Conservation (phyloP, 192 early-diverging fungal genomes). For the Entophlyctis helioformis region DNA sequence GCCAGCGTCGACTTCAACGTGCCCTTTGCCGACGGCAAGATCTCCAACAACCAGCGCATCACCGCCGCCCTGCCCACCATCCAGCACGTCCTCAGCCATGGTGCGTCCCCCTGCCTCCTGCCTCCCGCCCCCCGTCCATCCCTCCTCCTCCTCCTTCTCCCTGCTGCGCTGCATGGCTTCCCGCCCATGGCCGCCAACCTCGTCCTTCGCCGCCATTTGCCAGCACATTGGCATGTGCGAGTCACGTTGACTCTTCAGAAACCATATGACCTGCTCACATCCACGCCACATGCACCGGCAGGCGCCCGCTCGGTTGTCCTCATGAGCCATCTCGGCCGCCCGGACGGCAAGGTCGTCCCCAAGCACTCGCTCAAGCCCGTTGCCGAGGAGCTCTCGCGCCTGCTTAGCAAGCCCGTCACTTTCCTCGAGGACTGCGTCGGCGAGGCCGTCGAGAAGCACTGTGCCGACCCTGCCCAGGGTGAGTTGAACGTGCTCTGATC, state of each 20-base stretch:
- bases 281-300: constrained; percentile 8
- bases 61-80: constrained; percentile 89
- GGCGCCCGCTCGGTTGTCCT: constrained; percentile 81
- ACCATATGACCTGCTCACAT: background rate
- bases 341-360: constrained; percentile 73
- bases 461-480: constrained; percentile 45
- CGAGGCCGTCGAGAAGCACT: constrained; percentile 65
- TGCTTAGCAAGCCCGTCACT: constrained; percentile 70
- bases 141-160: background rate
- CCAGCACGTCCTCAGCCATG: constrained; percentile 76
- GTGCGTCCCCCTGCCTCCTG: no score
- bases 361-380: constrained; percentile 94
- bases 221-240: no score
- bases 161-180: constrained; percentile 1
- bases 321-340: constrained; percentile 95
- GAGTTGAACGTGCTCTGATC: background rate
- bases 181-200: no score
- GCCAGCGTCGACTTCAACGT: constrained; percentile 97
- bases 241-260: no score
- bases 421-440: constrained; percentile 96
- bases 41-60: constrained; percentile 97
- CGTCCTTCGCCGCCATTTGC: no score
- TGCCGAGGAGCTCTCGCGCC: constrained; percentile 63
- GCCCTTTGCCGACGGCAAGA: constrained; percentile 82
- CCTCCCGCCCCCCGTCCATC: no score